Evolutionary conservation across 1,284 basidiomycete genomes (phyloP), one percentile per base, ranked within the genome.

Genomic region (Fomitopsis schrenkii): DNA sequence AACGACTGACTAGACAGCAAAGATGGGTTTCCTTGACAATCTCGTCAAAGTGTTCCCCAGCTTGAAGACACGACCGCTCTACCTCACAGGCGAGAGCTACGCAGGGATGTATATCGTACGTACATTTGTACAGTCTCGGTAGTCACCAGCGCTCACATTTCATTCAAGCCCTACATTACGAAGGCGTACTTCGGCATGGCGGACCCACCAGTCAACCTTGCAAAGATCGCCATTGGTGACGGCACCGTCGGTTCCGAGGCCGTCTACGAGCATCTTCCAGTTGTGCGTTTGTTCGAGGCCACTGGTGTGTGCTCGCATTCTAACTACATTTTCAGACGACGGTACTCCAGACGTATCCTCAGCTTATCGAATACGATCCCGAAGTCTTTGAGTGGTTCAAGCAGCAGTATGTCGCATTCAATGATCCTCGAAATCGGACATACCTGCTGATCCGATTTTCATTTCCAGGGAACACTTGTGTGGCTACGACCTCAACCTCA

Each of bases 151-250:
- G 30, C 41, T 17, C 35, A 22, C 30, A 6, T 54, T 26, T 7
- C 55, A 9, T 12, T 15, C n/a, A 36, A 88, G 87, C 86, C 89
- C n/a, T 88, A 88, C 67, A 91, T 90, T 68, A 76, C 85, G 63
- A 87, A 90, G 72, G 76, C 86, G 10, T 87, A 89, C 67, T 88
- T 90, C 64, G 77, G 76, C 44, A 77, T 83, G 71, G 64, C 77
- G 1, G 79, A 83, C 44, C 87, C 88, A n/a, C 88, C 89, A 1
- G 85, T 90, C n/a, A 83, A 81, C 5, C 77, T 91, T 30, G 76
- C 79, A 0, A 87, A 84, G 68, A 83, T 90, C 58, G 84, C 82
- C 14, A 90, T 91, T 55, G 89, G 89, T 17, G 86, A 91, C 71
- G 88, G 85, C 6, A 74, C 84, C 7, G 77, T 89, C 33, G 77